Conservation (phyloP, 768 basidiomycete genomes). For the Pluteus cervinus region DNA sequence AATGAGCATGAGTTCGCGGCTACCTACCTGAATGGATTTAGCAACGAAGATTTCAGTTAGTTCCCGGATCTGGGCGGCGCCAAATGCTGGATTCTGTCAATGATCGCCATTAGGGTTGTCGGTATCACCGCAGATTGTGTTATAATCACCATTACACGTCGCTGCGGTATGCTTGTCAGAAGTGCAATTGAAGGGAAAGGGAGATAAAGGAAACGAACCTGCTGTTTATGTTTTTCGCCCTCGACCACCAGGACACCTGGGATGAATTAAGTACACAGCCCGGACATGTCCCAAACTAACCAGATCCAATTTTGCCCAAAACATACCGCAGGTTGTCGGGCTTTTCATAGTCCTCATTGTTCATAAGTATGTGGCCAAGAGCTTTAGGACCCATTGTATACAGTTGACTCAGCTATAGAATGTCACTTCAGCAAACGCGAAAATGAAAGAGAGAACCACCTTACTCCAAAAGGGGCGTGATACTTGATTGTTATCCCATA, state of each 20-base stretch:
- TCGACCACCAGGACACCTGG: slow-evolving; percentile 47
- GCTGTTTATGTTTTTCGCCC: slow-evolving; percentile 39
- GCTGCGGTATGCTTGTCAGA: slow-evolving; percentile 15
- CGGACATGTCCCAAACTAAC: slow-evolving; percentile 10
- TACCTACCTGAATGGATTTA: slow-evolving; percentile 44
- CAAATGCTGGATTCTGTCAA: slow-evolving; percentile 60
- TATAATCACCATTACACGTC: slow-evolving; percentile 36
- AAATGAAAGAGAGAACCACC: slow-evolving; percentile 8
- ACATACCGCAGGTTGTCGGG: slow-evolving; percentile 30
- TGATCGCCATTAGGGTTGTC: background rate
- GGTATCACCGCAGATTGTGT: background rate
- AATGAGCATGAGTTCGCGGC: background rate
- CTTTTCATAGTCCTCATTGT: slow-evolving; percentile 52
- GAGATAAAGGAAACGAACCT: slow-evolving; percentile 21
- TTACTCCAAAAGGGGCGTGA: slow-evolving; percentile 37
- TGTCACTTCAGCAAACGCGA: background rate
- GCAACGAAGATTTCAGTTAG: slow-evolving; percentile 51
- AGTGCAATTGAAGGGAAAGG: background rate
- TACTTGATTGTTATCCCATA: slow-evolving; percentile 44
- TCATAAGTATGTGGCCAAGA: slow-evolving; percentile 56
- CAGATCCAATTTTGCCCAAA: slow-evolving; percentile 36
- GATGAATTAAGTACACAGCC: background rate
- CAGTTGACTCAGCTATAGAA: slow-evolving; percentile 30
- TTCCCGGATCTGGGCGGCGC: slow-evolving; percentile 50
- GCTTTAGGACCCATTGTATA: slow-evolving; percentile 59